A percentile compares a stretch with the other conserved stretches of the same genome.
Evolutionary conservation across 179 eudicot genomes (phyloP).

Genomic region (Heliamphora pulchella): DNA sequence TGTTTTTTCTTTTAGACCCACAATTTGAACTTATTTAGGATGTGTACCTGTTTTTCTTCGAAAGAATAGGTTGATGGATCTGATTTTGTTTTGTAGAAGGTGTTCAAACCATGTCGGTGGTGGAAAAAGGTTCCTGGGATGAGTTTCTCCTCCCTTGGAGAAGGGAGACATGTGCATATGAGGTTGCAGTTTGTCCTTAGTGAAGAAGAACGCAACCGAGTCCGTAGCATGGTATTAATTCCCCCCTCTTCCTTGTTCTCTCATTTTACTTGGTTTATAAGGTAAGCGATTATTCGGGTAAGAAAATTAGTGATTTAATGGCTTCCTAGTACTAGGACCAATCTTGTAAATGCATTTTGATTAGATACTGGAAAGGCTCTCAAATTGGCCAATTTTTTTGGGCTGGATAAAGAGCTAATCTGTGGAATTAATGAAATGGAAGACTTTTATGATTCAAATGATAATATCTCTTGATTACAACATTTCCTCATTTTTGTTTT

Average conservation of each 20-base stretch:
- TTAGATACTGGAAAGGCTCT: not conserved
- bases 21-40: not conserved
- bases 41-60: not conserved
- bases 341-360: not conserved
- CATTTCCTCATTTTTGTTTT: not conserved
- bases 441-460: not conserved
- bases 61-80: constrained; percentile 18
- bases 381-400: not conserved
- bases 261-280: not conserved
- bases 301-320: not conserved
- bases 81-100: constrained; percentile 33
- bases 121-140: constrained; percentile 79
- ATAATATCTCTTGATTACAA: not conserved
- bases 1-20: not conserved
- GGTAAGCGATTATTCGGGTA: not conserved
- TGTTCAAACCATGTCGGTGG: constrained; percentile 50
- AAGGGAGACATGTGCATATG: constrained; percentile 68
- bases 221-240: constrained; percentile 57
- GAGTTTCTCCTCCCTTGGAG: constrained; percentile 58
- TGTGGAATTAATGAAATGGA: not conserved
- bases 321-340: not conserved
- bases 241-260: not conserved
- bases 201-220: constrained; percentile 60
- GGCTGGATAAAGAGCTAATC: not conserved
- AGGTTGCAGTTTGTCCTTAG: constrained; percentile 61